phyloP scores from a whole-genome alignment of 768 basidiomycete species.

The Tylopilus sp. region DNA sequence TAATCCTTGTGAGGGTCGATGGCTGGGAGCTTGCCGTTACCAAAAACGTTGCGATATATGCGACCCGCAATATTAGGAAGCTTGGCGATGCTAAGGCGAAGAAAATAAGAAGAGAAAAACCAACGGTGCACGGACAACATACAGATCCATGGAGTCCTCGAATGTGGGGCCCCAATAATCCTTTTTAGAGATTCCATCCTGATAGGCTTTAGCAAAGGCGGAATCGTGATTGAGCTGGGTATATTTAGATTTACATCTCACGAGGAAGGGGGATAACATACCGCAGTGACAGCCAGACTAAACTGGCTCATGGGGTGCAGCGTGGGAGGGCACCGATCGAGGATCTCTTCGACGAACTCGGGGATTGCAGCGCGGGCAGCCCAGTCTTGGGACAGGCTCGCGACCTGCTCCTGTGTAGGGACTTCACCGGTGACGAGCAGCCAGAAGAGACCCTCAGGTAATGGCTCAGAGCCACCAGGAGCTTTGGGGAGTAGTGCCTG shows the following conservation, averaged over 20 bases:
- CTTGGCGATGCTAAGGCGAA: slow-evolving; percentile 75
- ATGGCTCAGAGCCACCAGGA: slow-evolving; percentile 81
- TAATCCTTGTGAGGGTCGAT: slow-evolving; percentile 86
- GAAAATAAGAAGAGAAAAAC: slow-evolving; percentile 1
- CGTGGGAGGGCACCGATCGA: slow-evolving; percentile 90
- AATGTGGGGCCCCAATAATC: slow-evolving; percentile 97
- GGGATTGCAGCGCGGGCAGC: slow-evolving; percentile 89
- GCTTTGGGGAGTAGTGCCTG: slow-evolving; percentile 87
- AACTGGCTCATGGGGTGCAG: slow-evolving; percentile 99
- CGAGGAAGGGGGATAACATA: slow-evolving; percentile 32
- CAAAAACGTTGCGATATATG: slow-evolving; percentile 86
- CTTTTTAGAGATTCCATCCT: slow-evolving; percentile 86
- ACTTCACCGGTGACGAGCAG: slow-evolving; percentile 92
- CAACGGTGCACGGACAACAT: slow-evolving; percentile 15
- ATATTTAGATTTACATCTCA: slow-evolving; percentile 3
- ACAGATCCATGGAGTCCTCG: slow-evolving; percentile 89
- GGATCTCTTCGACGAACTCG: slow-evolving; percentile 92
- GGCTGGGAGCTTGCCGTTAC: slow-evolving; percentile 80
- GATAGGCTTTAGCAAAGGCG: slow-evolving; percentile 93
- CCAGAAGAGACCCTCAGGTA: slow-evolving; percentile 96
- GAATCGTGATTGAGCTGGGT: slow-evolving; percentile 87
- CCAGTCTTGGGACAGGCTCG: slow-evolving; percentile 88
- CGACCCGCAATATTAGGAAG: slow-evolving; percentile 95
- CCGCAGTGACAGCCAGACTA: slow-evolving; percentile 91
- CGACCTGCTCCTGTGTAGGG: slow-evolving; percentile 86